Evolutionary conservation across 768 basidiomycete genomes (phyloP).

Genomic region (Kondoa subrosea): DNA sequence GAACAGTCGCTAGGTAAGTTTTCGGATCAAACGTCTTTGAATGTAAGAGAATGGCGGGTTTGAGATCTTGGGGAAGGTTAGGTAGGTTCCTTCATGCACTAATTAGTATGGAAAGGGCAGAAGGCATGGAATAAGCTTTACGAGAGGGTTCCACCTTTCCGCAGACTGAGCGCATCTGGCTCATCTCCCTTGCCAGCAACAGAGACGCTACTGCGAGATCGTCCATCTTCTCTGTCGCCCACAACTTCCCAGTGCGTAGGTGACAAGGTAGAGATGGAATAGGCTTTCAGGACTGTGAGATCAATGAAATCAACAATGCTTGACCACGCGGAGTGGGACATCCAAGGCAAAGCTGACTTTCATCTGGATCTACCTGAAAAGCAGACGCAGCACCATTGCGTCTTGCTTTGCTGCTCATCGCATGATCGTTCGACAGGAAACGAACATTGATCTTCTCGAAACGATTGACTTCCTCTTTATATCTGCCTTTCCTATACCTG

Average conservation of each 20-base stretch:
- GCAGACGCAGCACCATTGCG: not conserved
- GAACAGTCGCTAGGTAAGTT: conserved; percentile 70
- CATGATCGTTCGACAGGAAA: not conserved
- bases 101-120: conserved; percentile 10
- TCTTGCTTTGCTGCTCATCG: not conserved
- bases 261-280: not conserved
- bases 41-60: conserved; percentile 62
- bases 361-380: not conserved
- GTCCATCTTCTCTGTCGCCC: not conserved
- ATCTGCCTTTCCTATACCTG: no score
- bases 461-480: not conserved
- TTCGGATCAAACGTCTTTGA: conserved; percentile 96
- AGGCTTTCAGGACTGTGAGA: conserved; percentile 3
- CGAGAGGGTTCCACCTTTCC: conserved; percentile 32
- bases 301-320: no score
- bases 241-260: not conserved
- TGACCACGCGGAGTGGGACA: no score
- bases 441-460: not conserved
- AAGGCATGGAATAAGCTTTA: conserved; percentile 32
- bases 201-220: conserved; percentile 60
- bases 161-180: conserved; percentile 45
- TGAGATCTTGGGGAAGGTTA: conserved; percentile 11
- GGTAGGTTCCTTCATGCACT: conserved; percentile 33
- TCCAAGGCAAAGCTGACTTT: no score
- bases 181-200: conserved; percentile 56